These are phyloP conservation scores for Zygnema cylindricum DNA, from an alignment of 139 green algal genomes.

Conservation along the genomic window DNA sequence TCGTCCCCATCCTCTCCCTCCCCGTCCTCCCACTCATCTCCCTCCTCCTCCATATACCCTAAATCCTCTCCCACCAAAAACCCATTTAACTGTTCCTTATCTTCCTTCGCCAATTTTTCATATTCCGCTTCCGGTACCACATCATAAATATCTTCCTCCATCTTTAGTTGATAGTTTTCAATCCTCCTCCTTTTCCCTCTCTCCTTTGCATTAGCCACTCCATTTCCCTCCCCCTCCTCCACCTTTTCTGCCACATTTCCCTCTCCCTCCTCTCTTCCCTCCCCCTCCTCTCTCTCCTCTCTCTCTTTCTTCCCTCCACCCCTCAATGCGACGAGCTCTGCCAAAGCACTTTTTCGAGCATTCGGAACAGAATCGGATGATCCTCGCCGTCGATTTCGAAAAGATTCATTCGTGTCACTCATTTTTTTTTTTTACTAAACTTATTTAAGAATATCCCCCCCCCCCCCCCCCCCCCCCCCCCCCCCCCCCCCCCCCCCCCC, in stretches of 20 bases:
- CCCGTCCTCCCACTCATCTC: slow-evolving; percentile 80
- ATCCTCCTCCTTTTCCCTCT: neutral
- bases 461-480: no score
- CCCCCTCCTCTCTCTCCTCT: neutral
- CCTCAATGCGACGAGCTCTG: neutral
- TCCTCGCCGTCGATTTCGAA: neutral
- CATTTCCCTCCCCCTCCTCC: neutral
- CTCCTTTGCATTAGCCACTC: neutral
- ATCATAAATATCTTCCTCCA: slow-evolving; percentile 89
- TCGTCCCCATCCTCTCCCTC: slow-evolving; percentile 52
- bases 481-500: no score
- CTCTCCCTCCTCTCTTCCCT: neutral
- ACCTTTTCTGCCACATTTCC: neutral
- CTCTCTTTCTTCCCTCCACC: neutral
- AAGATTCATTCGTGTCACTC: neutral
- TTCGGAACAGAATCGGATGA: neutral
- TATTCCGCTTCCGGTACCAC: slow-evolving; percentile 90
- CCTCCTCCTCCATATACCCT: slow-evolving; percentile 87
- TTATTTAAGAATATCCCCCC: no score
- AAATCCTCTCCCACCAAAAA: slow-evolving; percentile 69
- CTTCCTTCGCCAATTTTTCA: slow-evolving; percentile 80
- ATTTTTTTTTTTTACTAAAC: no score
- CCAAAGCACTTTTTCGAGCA: neutral
- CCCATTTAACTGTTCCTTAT: slow-evolving; percentile 70
- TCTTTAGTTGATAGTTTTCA: slow-evolving; percentile 74